phyloP scores from a whole-genome alignment of 768 basidiomycete genomes.

The Kwoniella bestiolae region DNA sequence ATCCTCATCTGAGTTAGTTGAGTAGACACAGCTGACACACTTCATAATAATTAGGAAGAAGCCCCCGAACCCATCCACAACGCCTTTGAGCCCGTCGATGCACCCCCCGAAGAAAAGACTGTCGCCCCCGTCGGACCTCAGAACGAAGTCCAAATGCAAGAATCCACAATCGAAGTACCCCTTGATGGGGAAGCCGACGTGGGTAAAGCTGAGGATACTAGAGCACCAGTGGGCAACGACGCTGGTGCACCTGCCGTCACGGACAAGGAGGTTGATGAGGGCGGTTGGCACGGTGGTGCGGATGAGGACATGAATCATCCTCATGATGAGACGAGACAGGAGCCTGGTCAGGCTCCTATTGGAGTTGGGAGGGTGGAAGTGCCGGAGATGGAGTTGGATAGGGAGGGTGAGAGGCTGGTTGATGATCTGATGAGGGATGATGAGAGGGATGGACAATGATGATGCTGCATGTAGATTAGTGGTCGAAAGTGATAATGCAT shows the following conservation, averaged over 20 bases:
- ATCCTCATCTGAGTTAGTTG: background rate
- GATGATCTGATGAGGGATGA: conserved; percentile 45
- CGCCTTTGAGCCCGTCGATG: conserved; percentile 44
- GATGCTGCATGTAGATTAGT: background rate
- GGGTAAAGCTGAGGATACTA: conserved; percentile 40
- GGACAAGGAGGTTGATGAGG: conserved; percentile 44
- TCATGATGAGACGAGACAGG: conserved; percentile 11
- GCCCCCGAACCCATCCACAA: conserved; percentile 53
- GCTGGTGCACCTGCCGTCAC: conserved; percentile 56
- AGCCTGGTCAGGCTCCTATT: conserved; percentile 24
- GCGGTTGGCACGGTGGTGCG: conserved; percentile 56
- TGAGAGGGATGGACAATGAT: conserved; percentile 12
- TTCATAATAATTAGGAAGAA: conserved; percentile 36
- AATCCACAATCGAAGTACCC: conserved; percentile 36
- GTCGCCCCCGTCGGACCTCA: conserved; percentile 46
- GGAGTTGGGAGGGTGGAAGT: conserved; percentile 29
- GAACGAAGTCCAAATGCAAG: conserved; percentile 50
- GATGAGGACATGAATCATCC: conserved; percentile 43
- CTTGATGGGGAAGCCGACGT: conserved; percentile 7
- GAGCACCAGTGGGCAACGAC: conserved; percentile 54
- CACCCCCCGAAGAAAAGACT: conserved; percentile 51
- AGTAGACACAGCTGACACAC: background rate
- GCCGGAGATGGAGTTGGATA: conserved; percentile 45
- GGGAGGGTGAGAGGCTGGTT: conserved; percentile 34
- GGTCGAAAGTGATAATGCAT: background rate